A percentile compares a stretch with the other conserved stretches of the same genome.
Evolutionary conservation across 257 asterid genomes (phyloP).

Genomic region (Rubia yunnanensis): DNA sequence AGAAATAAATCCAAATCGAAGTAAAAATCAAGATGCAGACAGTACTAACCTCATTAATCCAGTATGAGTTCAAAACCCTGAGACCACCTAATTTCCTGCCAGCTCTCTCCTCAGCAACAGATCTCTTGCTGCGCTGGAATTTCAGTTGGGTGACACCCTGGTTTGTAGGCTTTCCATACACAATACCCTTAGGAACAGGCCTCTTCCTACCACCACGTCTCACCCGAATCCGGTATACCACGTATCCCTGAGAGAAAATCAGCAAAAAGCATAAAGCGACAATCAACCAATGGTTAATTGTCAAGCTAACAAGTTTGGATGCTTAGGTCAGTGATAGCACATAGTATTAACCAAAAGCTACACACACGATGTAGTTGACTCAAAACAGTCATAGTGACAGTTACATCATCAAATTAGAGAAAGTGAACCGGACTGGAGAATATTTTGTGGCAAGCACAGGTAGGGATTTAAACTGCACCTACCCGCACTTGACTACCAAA

Average conservation of each 20-base stretch:
- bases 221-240: constrained; percentile 16
- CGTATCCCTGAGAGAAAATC: constrained; percentile 14
- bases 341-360: no score
- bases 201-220: constrained; percentile 25
- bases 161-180: constrained; percentile 21
- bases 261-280: background rate
- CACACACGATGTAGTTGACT: no score
- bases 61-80: constrained; percentile 20
- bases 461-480: no score
- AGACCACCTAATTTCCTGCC: constrained; percentile 24
- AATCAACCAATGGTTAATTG: background rate
- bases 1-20: background rate
- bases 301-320: background rate
- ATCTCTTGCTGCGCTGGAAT: constrained; percentile 21
- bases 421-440: no score
- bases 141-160: constrained; percentile 25
- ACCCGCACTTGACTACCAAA: no score
- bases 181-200: constrained; percentile 22
- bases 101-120: constrained; percentile 25
- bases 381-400: no score
- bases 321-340: background rate
- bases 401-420: no score
- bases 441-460: background rate
- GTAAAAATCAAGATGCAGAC: no score
- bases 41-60: constrained; percentile 20